Conservation (phyloP, 2,329 filamentous ascomycete species). For the Stachybotrys chartarum region DNA sequence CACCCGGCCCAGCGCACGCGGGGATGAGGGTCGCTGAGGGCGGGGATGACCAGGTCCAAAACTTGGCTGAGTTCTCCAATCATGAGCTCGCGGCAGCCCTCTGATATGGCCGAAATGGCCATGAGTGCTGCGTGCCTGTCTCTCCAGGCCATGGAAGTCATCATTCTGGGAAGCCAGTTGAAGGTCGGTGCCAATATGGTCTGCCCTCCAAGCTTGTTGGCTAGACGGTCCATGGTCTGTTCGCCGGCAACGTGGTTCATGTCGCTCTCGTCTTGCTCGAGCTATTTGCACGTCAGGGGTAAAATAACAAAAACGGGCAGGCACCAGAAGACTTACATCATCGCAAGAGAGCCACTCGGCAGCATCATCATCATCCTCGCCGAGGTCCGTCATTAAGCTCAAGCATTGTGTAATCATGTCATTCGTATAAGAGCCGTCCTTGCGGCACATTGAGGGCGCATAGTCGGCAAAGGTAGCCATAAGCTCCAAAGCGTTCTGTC, state of each 20-base stretch:
- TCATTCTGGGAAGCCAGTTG: slow-evolving; percentile 95
- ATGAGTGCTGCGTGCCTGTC: slow-evolving; percentile 95
- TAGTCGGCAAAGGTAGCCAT: slow-evolving; percentile 98
- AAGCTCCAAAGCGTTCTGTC: slow-evolving; percentile 91
- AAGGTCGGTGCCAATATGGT: slow-evolving; percentile 91
- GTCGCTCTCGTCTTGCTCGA: slow-evolving; percentile 93
- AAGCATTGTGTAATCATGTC: slow-evolving; percentile 99
- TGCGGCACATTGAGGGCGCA: slow-evolving; percentile 88
- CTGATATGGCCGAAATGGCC: slow-evolving; percentile 97
- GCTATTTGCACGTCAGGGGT: slow-evolving; percentile 37
- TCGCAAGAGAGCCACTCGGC: slow-evolving; percentile 89
- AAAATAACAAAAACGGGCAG: neutral
- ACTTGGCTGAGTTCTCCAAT: slow-evolving; percentile 90
- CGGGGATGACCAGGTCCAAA: slow-evolving; percentile 87
- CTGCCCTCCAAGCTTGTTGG: slow-evolving; percentile 93
- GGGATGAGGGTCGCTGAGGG: slow-evolving; percentile 81
- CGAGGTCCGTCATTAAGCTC: slow-evolving; percentile 96
- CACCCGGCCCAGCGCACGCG: slow-evolving; percentile 96
- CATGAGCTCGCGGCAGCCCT: slow-evolving; percentile 95
- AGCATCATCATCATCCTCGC: slow-evolving; percentile 88
- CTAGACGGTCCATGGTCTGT: slow-evolving; percentile 95
- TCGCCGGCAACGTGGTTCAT: slow-evolving; percentile 96
- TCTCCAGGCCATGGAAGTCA: slow-evolving; percentile 89
- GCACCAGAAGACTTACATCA: slow-evolving; percentile 54
- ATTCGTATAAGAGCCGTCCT: slow-evolving; percentile 82